Percentiles rank a stretch among this genome's conserved stretches.
Evolutionary conservation across 345 rosid genomes (phyloP).

Genomic region (Lumnitzera littorea): DNA sequence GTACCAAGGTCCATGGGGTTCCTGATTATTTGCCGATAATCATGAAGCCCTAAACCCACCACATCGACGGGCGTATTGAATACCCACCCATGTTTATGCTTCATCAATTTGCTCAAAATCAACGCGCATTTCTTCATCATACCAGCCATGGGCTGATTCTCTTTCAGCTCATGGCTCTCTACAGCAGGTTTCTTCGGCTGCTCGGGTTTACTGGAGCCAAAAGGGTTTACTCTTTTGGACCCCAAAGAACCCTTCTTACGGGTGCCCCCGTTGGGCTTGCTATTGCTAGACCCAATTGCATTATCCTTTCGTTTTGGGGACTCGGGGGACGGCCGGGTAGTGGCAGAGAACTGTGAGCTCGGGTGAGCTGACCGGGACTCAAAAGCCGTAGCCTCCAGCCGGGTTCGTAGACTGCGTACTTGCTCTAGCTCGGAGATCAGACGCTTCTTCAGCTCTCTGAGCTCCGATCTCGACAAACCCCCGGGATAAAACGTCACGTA

Average conservation of each 20-base stretch:
- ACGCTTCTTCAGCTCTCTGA: slow-evolving; percentile 31
- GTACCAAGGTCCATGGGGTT: slow-evolving; percentile 60
- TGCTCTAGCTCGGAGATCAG: slow-evolving; percentile 29
- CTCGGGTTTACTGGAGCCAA: not conserved
- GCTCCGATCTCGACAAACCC: slow-evolving; percentile 20
- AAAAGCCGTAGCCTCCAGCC: slow-evolving; percentile 14
- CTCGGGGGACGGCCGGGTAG: slow-evolving; percentile 11
- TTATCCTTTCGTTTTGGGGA: slow-evolving; percentile 5
- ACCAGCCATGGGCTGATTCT: slow-evolving; percentile 1
- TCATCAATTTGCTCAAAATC: slow-evolving; percentile 37
- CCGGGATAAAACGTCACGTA: slow-evolving; percentile 22
- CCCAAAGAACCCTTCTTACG: slow-evolving; percentile 16
- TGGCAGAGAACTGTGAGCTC: slow-evolving; percentile 7
- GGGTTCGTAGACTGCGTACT: slow-evolving; percentile 23
- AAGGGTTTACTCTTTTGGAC: slow-evolving; percentile 17
- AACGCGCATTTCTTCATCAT: slow-evolving; percentile 26
- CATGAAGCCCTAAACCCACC: slow-evolving; percentile 27
- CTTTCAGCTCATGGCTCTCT: not conserved
- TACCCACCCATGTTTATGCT: slow-evolving; percentile 39
- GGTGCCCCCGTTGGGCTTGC: slow-evolving; percentile 4
- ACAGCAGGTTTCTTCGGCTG: slow-evolving; percentile 11
- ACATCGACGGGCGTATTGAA: slow-evolving; percentile 44
- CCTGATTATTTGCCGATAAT: slow-evolving; percentile 37
- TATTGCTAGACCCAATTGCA: not conserved
- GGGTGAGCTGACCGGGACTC: slow-evolving; percentile 13